These are phyloP conservation scores for Metschnikowia kunwiensis DNA, from an alignment of 805 yeast genomes.

Conservation along the genomic window DNA sequence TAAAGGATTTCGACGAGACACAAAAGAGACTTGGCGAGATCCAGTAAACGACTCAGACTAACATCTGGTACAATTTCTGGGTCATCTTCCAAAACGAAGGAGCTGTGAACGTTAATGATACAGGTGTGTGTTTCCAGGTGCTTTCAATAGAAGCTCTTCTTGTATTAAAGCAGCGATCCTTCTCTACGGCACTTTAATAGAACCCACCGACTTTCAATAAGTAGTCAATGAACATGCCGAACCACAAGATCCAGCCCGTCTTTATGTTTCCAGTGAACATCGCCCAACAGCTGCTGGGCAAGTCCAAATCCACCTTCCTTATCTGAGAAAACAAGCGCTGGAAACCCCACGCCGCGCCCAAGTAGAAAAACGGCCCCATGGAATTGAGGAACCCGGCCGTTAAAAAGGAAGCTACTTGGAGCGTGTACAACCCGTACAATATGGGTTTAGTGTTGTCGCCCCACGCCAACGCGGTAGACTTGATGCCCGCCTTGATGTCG, in stretches of 20 bases:
- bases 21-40: neutral
- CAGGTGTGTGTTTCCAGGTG: too few species aligned
- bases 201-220: slow-evolving; percentile 47
- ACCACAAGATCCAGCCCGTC: slow-evolving; percentile 68
- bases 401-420: slow-evolving; percentile 63
- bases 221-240: slow-evolving; percentile 67
- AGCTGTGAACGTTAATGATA: too few species aligned
- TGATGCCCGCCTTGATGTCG: slow-evolving; percentile 87
- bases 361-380: slow-evolving; percentile 81
- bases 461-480: slow-evolving; percentile 96
- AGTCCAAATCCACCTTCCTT: slow-evolving; percentile 68
- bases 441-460: slow-evolving; percentile 73
- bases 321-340: slow-evolving; percentile 69
- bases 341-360: slow-evolving; percentile 65
- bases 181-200: slow-evolving; percentile 1
- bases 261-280: slow-evolving; percentile 73
- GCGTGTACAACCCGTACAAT: slow-evolving; percentile 57
- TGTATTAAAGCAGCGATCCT: too few species aligned
- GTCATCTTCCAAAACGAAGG: too few species aligned
- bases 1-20: slow-evolving; percentile 20
- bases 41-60: neutral
- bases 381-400: slow-evolving; percentile 72
- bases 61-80: too few species aligned
- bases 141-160: too few species aligned
- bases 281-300: slow-evolving; percentile 79